Conservation (phyloP, 257 asterid genomes). For the Scutellaria minor region DNA sequence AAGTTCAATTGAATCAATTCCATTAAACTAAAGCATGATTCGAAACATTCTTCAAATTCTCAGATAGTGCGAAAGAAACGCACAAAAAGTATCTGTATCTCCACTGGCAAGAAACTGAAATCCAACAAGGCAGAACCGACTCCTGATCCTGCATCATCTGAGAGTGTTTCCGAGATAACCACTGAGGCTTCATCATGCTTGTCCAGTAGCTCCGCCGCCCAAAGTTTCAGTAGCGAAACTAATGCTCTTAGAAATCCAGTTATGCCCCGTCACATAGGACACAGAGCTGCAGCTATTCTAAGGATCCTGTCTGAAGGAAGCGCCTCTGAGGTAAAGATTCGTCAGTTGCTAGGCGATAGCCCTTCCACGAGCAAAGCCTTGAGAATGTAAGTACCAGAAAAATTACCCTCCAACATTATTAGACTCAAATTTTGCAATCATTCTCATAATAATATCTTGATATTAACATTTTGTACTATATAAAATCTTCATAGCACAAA, state of each 20-base stretch:
- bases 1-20: background rate
- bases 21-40: background rate
- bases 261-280: slow-evolving; percentile 60
- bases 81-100: slow-evolving; percentile 58
- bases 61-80: slow-evolving; percentile 81
- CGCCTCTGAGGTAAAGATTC: slow-evolving; percentile 87
- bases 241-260: slow-evolving; percentile 44
- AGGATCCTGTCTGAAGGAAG: slow-evolving; percentile 62
- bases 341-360: slow-evolving; percentile 88
- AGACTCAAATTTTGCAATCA: background rate
- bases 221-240: slow-evolving; percentile 37
- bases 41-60: background rate
- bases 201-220: slow-evolving; percentile 54
- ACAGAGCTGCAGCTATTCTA: slow-evolving; percentile 74
- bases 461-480: background rate
- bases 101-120: slow-evolving; percentile 49
- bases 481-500: slow-evolving; percentile 2
- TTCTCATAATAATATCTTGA: background rate
- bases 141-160: slow-evolving; percentile 44
- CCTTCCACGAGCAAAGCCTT: slow-evolving; percentile 99
- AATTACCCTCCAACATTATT: slow-evolving; percentile 14
- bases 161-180: slow-evolving; percentile 53
- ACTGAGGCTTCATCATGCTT: slow-evolving; percentile 54
- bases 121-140: slow-evolving; percentile 40
- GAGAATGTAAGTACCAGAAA: slow-evolving; percentile 63